Base-by-base conservation (phyloP, 129 eudicot genomes). In the Scalesia atractyloides region DNA sequence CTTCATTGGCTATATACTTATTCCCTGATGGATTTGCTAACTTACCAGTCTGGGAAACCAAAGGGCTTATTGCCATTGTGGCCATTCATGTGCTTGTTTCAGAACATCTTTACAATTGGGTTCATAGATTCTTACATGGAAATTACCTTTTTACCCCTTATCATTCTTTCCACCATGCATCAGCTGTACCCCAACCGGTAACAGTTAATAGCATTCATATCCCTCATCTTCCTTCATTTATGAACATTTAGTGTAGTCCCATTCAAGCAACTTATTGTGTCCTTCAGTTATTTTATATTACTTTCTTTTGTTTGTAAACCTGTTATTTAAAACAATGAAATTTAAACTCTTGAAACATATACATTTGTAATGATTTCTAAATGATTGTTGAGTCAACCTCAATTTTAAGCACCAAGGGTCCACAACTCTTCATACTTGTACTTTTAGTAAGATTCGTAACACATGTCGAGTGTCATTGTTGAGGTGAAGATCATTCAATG, bases 151-250 rank as follows among this genome's bases (percentile, higher is more conserved):
- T 85, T 79, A 50, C 66, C 53, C 82, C 66, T 73, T 94, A 87
- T 76, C 98, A 94, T 73, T 81, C 87, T 13, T 79, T 90, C 44
- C 96, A 94, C 77, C 98, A 94, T 69, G 86, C 89, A 47, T 94
- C 98, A 47, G 56, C 86, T 30, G 88, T 90, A 4, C 97, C 91
- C 5, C 92, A 90, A 44, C 89, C 96, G 4, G 89, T 78, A 63
- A 94, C 98, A 36, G 98, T 97, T 94, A 78, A 56, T 30, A 24
- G 7, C 72, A 74, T 79, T 66, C 69, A 64, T 49, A 67, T 8
- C 75, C 50, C 61, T 24, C 64, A 57, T 37, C 70, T 41, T 65
- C 59, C 76, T 47, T n/a, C 72, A 80, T 77, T 81, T 81, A 84
- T 78, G 73, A 24, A 39, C 72, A 62, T 12, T 15, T 26, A 33